Evolutionary conservation across 2,329 filamentous ascomycete genomes (phyloP), one percentile per base, ranked within the genome.

Genomic region (Ascochyta rabiei): DNA sequence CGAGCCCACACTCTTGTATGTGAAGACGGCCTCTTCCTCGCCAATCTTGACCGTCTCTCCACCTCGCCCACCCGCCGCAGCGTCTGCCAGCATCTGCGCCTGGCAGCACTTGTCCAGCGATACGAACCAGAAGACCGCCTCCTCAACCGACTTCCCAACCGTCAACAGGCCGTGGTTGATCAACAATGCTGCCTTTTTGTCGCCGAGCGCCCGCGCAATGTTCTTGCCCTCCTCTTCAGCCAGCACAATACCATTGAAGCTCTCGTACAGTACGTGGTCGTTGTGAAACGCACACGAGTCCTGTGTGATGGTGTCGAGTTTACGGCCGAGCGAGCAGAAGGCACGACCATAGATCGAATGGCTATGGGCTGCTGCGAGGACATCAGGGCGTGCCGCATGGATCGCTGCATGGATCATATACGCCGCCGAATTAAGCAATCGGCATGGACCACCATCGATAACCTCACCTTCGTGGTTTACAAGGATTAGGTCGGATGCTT

Each of bases 11-110:
- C 84, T 81, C 73, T 87, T 84, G 64, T 84, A 86, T 0, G 89
- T 91, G 65, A 83, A 89, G 15, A 71, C 77, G 1, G 89, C 89
- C 69, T 92, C 88, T 46, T 86, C 84, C 1, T 89, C 83, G 8
- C 81, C 78, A 63, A 92, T 88, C 72, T 88, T 87, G 26, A 89
- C 76, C 0, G 88, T 89, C 68, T 81, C 75, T 1, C 82, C 81
- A 1, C 88, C 89, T 2, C 85, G 78, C 0, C 88, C 87, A 0
- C 73, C 83, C 0, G 84, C 85, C 0, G 81, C 81, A 0, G 82
- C 82, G 62, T 84, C 81, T 2, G 81, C 82, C 56, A 83, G 58
- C 39, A 84, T 65, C 67, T 84, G 82, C 31, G 78, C 76, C 53
- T 83, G 76, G 63, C 81, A 83, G 65, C 79, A 82, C 56, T 81